Evolutionary conservation across 1,139 yeast genomes (phyloP), one percentile per base, ranked within the genome.

Genomic region (Trichomonascaceae sp.): DNA sequence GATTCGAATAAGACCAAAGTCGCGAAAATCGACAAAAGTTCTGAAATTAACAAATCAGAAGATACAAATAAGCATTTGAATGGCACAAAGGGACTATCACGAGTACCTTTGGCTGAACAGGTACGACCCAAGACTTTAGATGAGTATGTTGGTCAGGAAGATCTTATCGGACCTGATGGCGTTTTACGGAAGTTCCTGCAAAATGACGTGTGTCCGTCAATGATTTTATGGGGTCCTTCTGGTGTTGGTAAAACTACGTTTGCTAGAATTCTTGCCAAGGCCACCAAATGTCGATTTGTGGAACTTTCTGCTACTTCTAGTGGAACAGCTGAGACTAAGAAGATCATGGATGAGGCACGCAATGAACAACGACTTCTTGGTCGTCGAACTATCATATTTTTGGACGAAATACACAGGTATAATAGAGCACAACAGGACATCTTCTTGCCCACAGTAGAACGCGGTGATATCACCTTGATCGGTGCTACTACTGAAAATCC

Each of bases 401-500:
- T 91, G 55, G 99, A 93, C 72, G 99, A 95, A 67, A 88, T 93
- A 24, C 99, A 93, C 66, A 73, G 99, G 51, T 90, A 88, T 69
- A 90, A 87, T 66, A 87, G 89, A 61, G 80, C 87, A 0, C 97
- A 90, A 58, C 99, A 95, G 66, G 99, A 95, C 69, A 73, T 87
- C 30, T 80, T 95, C 55, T 72, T 70, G 47, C 74, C 74, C 3
- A 68, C 66, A 36, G 74, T 74, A 3, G 78, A 74, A 58, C 56
- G 62, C 2, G 78, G 78, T 18, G 75, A 72, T 51, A 70, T 74
- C 36, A 68, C 70, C 8, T 60, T 74, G 45, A 83, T 93, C 53
- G 99, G 99, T 0, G 98, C 99, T 8, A 95, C 99, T 0, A 93
- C 99, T 0, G 99, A 93, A 67, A 95, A 95, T 66, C 99, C 99